Evolutionary conservation across 257 asterid genomes (phyloP), one percentile per base, ranked within the genome.

Genomic region (Eustoma russellianum): DNA sequence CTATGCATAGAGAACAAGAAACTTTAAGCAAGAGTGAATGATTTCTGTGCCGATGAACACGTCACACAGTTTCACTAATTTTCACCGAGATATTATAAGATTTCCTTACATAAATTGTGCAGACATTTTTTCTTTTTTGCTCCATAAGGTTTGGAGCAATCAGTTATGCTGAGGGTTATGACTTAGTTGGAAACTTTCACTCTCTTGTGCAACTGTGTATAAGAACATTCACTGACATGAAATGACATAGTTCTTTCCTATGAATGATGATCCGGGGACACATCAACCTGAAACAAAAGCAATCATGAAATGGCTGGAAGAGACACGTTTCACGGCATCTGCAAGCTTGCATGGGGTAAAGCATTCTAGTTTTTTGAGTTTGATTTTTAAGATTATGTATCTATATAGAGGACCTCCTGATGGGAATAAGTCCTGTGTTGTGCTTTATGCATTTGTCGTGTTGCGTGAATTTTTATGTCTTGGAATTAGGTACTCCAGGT

Each of bases 251-350:
- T 91, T 91, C 85, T 87, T 84, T 87, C 83, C 73, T 73, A 77
- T 70, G 83, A 90, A 90, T 77, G 83, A 80, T 71, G 94, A 87
- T 75, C 59, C 73, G 78, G 89, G 72, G 61, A 54, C 60, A 48
- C 83, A 90, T 52, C 98, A 91, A 82, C 94, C 93, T 56, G 98
- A 91, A 82, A 87, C 98, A 55, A 84, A 80, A 87, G 96, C 98
- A 62, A 75, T 91, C 70, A 80, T 91, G 92, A 67, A 57, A 50
- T 91, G 98, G 98, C 61, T 64, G 83, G 82, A 72, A 56, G 88
- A 82, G 60, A 72, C 64, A 55, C 83, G 44, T 65, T 91, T 91
- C 72, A 83, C 96, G 46, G 96, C 92, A 69, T 87, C 98, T 66
- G 96, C 95, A 66, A 80, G 85, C 66, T 77, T 91, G 75, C 98